Evolutionary conservation across 179 eudicot genomes (phyloP), one percentile per base, ranked within the genome.

Genomic region (Beta corolliflora): DNA sequence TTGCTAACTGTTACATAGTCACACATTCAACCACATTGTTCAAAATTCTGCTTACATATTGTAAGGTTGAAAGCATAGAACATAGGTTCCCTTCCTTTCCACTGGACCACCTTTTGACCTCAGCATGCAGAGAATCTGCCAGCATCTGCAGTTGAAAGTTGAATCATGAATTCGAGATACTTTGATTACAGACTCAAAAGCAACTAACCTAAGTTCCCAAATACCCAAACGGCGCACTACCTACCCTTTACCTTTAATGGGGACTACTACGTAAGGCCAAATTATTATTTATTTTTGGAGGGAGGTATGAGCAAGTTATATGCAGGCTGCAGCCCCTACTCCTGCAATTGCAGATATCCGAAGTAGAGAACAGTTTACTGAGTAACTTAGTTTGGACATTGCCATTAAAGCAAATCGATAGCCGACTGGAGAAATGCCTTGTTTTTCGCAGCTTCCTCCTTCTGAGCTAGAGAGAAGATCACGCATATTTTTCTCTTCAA

Each of bases 391-490:
- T 36, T 36, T 36, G 41, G 12, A 15, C 44, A 71, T 52, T 29
- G 23, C 15, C 7, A 45, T 13, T 64, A 41, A 59, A 59, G 46
- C 46, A n/a, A 70, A 70, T 73, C 65, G 8, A 46, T 25, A 23
- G 13, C 56, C 41, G 10, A 71, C 63, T 18, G 55, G 61, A 79
- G 54, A 19, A 71, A 71, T 58, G 56, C 41, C 83, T 83, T 87
- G 94, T 94, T 92, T 92, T 91, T 90, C 86, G 96, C 95, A 53
- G 98, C 92, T 89, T 93, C 92, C 90, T 97, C 99, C 75, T 88
- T 93, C 85, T 93, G 97, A 75, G 90, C 97, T 81, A 86, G 88
- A n/a, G n/a, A n/a, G n/a, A 85, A 88, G 82, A 82, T 97, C 99
- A 11, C 97, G 97, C 92, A 71, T 87, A 81, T 92, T 93, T 88